These are phyloP conservation scores for Penicillium italicum DNA, from an alignment of 2,329 filamentous ascomycete species.

Conservation along the genomic window DNA sequence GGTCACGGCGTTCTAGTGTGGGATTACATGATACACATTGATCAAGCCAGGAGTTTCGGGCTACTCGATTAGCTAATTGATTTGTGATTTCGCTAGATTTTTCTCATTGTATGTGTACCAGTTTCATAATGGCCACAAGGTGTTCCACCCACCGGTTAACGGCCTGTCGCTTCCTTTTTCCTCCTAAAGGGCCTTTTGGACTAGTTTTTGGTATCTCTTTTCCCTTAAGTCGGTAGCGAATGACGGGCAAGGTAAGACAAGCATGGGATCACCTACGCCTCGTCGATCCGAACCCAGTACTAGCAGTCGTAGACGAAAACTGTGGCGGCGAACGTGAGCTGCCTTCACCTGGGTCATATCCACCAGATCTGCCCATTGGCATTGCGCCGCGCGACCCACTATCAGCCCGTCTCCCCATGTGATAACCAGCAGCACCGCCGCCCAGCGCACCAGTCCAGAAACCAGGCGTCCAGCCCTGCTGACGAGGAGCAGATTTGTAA, in stretches of 20 bases:
- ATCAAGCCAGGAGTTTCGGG: constrained; percentile 2
- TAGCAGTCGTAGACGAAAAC: constrained; percentile 33
- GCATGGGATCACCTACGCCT: constrained; percentile 33
- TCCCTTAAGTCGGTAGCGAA: background rate
- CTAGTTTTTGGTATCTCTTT: background rate
- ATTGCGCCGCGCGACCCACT: constrained; percentile 14
- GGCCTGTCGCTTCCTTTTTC: background rate
- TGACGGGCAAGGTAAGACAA: background rate
- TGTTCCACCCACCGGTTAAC: background rate
- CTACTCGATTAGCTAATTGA: constrained; percentile 1
- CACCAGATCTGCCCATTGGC: constrained; percentile 11
- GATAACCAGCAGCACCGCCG: constrained; percentile 44
- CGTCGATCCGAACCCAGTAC: constrained; percentile 48
- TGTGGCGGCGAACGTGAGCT: constrained; percentile 34
- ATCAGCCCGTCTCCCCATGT: constrained; percentile 33
- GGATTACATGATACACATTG: constrained; percentile 5
- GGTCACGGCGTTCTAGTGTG: constrained; percentile 8
- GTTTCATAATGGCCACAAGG: background rate
- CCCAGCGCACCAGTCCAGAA: constrained; percentile 47
- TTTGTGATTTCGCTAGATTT: background rate
- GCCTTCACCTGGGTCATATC: constrained; percentile 32
- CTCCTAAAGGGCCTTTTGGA: background rate
- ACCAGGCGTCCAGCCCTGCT: constrained; percentile 43
- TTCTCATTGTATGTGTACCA: background rate
- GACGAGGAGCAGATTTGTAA: constrained; percentile 11